Percentiles rank a stretch among this genome's conserved stretches.
Conservation (phyloP, 192 early-diverging fungal genomes). For the Podila horticola region DNA sequence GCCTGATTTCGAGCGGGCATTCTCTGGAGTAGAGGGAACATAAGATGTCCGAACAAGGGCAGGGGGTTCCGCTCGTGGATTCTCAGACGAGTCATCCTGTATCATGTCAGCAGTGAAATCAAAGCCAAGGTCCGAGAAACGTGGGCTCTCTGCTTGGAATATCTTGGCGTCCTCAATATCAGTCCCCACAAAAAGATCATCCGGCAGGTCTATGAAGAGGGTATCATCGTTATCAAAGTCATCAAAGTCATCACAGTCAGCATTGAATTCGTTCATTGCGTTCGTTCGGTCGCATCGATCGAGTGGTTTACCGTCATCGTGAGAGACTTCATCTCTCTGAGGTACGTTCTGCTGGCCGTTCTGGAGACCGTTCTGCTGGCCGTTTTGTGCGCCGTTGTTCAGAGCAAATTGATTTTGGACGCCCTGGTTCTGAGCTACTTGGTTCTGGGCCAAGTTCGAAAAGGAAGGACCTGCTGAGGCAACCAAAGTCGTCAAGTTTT, state of each 20-base stretch:
- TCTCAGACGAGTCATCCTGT: constrained; percentile 28
- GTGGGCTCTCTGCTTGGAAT: constrained; percentile 39
- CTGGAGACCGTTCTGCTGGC: neutral
- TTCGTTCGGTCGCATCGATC: neutral
- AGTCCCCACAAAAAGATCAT: constrained; percentile 25
- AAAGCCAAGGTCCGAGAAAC: constrained; percentile 36
- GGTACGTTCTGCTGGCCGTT: neutral
- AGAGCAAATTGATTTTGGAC: neutral
- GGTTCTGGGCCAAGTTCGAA: neutral
- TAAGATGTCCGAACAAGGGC: neutral
- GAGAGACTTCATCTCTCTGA: constrained; percentile 1
- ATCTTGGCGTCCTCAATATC: constrained; percentile 27
- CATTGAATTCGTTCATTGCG: neutral
- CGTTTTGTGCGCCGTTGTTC: neutral
- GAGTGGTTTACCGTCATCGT: neutral
- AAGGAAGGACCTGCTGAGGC: constrained; percentile 3
- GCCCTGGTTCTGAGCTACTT: too few species aligned
- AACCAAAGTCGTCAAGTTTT: neutral
- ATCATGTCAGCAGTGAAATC: constrained; percentile 21
- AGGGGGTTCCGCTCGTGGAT: neutral
- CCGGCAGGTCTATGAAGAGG: constrained; percentile 1
- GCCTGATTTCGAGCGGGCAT: constrained; percentile 1
- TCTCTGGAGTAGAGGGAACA: neutral
- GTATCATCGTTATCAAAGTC: neutral
- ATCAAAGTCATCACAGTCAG: neutral